A percentile compares a stretch with the other conserved stretches of the same genome.
These are phyloP conservation scores for Mycena crocata DNA, from an alignment of 768 basidiomycete species.

Conservation along the genomic window DNA sequence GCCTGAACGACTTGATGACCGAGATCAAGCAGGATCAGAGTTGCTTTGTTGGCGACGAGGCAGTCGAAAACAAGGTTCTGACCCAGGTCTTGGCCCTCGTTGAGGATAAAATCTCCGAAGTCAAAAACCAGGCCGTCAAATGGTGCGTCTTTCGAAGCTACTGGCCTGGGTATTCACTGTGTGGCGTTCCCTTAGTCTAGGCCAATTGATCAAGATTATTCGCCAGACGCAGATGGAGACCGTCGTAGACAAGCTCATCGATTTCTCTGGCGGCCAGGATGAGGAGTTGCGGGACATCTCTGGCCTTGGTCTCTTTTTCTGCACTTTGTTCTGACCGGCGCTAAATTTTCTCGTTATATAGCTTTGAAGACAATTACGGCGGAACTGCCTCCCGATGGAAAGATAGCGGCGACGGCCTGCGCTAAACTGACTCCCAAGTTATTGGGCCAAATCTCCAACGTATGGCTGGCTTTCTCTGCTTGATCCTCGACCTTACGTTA, in stretches of 20 bases:
- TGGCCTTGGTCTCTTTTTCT: slow-evolving; percentile 74
- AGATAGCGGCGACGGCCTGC: slow-evolving; percentile 82
- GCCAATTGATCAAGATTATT: slow-evolving; percentile 91
- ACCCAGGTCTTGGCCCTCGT: slow-evolving; percentile 87
- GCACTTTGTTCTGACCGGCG: slow-evolving; percentile 1
- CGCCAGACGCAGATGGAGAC: slow-evolving; percentile 84
- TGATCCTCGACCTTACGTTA: slow-evolving; percentile 33
- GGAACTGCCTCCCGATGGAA: slow-evolving; percentile 87
- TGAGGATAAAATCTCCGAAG: slow-evolving; percentile 96
- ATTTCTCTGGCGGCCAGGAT: slow-evolving; percentile 86
- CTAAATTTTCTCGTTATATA: slow-evolving; percentile 45
- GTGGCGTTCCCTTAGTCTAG: slow-evolving; percentile 70
- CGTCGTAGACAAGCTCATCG: slow-evolving; percentile 91
- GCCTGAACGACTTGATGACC: slow-evolving; percentile 91
- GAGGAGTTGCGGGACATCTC: slow-evolving; percentile 96
- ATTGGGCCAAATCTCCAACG: slow-evolving; percentile 81
- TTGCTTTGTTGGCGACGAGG: slow-evolving; percentile 86
- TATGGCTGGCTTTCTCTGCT: slow-evolving; percentile 46
- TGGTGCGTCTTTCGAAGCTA: slow-evolving; percentile 83
- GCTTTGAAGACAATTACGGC: slow-evolving; percentile 96
- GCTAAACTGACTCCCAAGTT: slow-evolving; percentile 88
- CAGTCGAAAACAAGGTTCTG: slow-evolving; percentile 85
- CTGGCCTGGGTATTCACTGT: slow-evolving; percentile 25
- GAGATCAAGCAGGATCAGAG: slow-evolving; percentile 85
- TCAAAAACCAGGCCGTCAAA: slow-evolving; percentile 97